Percentiles rank a stretch among this genome's conserved stretches.
phyloP scores from a whole-genome alignment of 345 rosid genomes.

The Adansonia digitata region DNA sequence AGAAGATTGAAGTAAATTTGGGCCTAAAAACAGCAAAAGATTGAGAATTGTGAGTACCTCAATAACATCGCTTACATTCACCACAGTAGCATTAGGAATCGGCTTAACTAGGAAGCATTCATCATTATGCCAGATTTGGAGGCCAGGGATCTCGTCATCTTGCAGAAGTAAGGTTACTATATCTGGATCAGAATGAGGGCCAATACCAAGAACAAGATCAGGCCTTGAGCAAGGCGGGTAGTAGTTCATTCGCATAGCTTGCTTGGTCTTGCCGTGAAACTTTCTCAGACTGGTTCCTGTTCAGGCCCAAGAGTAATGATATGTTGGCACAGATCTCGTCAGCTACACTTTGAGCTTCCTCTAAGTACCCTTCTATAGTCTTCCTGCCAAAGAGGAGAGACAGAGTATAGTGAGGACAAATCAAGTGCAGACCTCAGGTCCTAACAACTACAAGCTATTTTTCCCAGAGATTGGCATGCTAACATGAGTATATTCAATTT shows the following conservation, averaged over 20 bases:
- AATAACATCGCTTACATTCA: neutral
- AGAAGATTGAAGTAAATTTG: neutral
- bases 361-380: neutral
- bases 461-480: no score
- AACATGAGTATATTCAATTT: no score
- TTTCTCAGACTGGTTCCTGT: neutral
- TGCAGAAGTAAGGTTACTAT: neutral
- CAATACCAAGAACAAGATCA: constrained; percentile 1
- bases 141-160: neutral
- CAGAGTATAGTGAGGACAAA: no score
- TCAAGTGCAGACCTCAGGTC: no score
- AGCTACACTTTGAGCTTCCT: neutral
- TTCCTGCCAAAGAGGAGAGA: neutral
- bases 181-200: neutral
- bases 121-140: neutral
- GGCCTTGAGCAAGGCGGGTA: constrained; percentile 1
- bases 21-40: neutral
- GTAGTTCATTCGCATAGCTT: neutral
- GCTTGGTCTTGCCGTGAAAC: neutral
- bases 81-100: neutral
- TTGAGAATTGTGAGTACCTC: neutral
- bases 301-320: constrained; percentile 6
- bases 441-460: no score
- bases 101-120: neutral
- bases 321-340: neutral